A percentile compares a stretch with the other conserved stretches of the same genome.
Conservation (phyloP, 805 yeast species). For the Candida sphagnicola region DNA sequence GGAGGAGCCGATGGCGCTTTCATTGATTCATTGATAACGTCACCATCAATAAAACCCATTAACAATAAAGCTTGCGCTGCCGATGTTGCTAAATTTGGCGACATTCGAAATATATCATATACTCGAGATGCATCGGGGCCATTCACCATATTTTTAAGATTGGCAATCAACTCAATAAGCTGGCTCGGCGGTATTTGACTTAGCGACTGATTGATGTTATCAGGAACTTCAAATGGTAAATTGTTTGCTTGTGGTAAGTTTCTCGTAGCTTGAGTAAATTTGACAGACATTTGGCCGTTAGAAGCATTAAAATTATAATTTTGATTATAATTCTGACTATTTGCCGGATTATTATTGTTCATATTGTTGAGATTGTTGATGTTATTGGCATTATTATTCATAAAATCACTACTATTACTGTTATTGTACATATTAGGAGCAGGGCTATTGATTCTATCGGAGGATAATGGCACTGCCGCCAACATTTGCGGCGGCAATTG, state of each 20-base stretch:
- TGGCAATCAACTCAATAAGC: conserved; percentile 63
- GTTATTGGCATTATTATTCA: not conserved
- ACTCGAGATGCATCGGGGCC: conserved; percentile 51
- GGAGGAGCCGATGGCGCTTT: conserved; percentile 21
- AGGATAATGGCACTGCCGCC: conserved; percentile 1
- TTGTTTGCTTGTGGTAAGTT: conserved; percentile 48
- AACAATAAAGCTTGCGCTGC: conserved; percentile 71
- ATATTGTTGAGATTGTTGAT: not conserved
- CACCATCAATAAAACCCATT: conserved; percentile 72
- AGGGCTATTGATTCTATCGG: conserved; percentile 1
- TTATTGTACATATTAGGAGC: not conserved
- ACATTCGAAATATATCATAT: conserved; percentile 47
- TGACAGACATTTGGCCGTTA: conserved; percentile 37
- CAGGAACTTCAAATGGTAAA: conserved; percentile 47
- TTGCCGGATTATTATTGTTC: not conserved
- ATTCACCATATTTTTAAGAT: conserved; percentile 53
- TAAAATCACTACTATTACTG: not conserved
- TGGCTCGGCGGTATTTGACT: conserved; percentile 68
- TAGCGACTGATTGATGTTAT: conserved; percentile 57
- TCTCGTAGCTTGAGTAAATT: conserved; percentile 51
- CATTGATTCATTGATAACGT: conserved; percentile 60
- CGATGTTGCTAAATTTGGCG: conserved; percentile 58
- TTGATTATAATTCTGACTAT: not conserved
- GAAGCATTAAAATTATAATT: not conserved
- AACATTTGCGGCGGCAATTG: conserved; percentile 48